A percentile compares a stretch with the other conserved stretches of the same genome.
Conservation (phyloP, 495 filamentous ascomycete species). For the Neurospora intermedia region DNA sequence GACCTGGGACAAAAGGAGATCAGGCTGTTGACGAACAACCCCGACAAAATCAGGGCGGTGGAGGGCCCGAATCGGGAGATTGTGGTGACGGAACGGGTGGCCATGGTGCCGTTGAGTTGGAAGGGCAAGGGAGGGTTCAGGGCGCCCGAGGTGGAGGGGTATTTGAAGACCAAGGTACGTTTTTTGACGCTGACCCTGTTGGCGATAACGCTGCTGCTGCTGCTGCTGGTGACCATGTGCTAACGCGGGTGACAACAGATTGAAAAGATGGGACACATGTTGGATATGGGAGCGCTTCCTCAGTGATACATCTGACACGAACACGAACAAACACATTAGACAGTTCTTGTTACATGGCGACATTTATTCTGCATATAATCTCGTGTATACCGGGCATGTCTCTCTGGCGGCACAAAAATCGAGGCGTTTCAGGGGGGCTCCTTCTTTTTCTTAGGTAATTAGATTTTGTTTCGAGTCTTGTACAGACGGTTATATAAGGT, state of each 20-base stretch:
- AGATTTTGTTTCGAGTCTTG: too few relatives aligned
- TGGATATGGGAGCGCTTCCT: conserved; percentile 21
- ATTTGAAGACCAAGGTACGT: conserved; percentile 84
- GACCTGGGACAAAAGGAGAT: conserved; percentile 76
- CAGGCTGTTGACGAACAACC: conserved; percentile 90
- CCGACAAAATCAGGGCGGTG: conserved; percentile 89
- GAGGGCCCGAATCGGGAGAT: conserved; percentile 85
- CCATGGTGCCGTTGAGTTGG: conserved; percentile 96
- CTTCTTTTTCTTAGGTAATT: too few relatives aligned
- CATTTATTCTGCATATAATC: neutral
- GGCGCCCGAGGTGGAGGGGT: conserved; percentile 82
- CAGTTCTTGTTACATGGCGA: neutral
- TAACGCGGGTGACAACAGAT: conserved; percentile 20
- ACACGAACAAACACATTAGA: neutral
- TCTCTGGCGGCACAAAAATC: neutral
- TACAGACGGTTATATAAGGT: too few relatives aligned
- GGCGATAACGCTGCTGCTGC: neutral
- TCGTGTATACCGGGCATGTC: neutral
- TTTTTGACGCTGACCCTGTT: neutral
- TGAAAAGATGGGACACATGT: conserved; percentile 33
- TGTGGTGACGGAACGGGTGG: conserved; percentile 76
- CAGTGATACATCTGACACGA: neutral
- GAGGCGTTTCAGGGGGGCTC: neutral
- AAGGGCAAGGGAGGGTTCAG: conserved; percentile 72
- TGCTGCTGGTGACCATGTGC: conserved; percentile 5